Conservation (phyloP, 306 rosid genomes). For the Carpinus fangiana region DNA sequence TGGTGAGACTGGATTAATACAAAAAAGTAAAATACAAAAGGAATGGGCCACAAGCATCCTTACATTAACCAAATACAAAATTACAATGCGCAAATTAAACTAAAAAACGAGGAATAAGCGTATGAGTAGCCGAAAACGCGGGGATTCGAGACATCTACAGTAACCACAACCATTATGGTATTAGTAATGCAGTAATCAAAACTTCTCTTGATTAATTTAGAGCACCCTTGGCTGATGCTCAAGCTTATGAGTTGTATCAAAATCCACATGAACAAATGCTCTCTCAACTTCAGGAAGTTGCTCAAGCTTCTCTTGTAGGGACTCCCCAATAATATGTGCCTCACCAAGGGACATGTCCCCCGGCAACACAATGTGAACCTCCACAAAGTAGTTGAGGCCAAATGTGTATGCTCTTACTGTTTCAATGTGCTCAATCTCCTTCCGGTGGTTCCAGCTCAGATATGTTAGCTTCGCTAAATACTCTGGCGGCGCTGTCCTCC, state of each 20-base stretch:
- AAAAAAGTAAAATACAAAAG: no score
- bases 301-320: slow-evolving; percentile 87
- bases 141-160: no score
- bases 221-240: slow-evolving; percentile 59
- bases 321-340: slow-evolving; percentile 87
- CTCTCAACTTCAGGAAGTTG: slow-evolving; percentile 75
- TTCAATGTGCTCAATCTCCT: slow-evolving; percentile 68
- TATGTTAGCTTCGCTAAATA: slow-evolving; percentile 81
- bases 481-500: slow-evolving; percentile 80
- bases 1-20: no score
- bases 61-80: no score
- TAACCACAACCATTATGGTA: background rate
- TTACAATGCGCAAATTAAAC: no score
- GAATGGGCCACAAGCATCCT: no score
- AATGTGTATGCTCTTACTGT: slow-evolving; percentile 81
- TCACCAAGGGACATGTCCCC: slow-evolving; percentile 56
- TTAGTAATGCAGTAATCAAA: background rate
- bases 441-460: slow-evolving; percentile 80
- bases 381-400: slow-evolving; percentile 83
- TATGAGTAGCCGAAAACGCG: no score
- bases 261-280: slow-evolving; percentile 93
- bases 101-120: no score
- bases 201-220: background rate
- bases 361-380: slow-evolving; percentile 75
- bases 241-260: slow-evolving; percentile 69